These are phyloP conservation scores for Sequoia sempervirens DNA, from an alignment of 75 land plant species.

Conservation along the genomic window DNA sequence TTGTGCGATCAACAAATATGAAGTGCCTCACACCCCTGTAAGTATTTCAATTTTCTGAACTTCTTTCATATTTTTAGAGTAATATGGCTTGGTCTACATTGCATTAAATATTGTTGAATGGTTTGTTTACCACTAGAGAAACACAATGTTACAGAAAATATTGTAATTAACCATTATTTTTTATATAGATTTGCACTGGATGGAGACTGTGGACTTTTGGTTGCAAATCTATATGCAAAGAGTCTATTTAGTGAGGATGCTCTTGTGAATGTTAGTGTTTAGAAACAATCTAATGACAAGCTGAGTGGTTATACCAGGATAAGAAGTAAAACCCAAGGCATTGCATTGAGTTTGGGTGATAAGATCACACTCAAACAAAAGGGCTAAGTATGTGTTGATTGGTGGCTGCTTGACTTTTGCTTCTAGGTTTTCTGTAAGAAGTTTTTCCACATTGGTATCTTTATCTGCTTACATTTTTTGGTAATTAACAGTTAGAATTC, in stretches of 20 bases:
- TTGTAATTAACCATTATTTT: neutral
- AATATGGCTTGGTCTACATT: neutral
- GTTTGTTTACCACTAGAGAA: neutral
- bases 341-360: slow-evolving; percentile 92
- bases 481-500: no score
- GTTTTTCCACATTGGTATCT: no score
- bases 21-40: slow-evolving; percentile 91
- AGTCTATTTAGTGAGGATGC: slow-evolving; percentile 95
- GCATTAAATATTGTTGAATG: neutral
- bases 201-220: slow-evolving; percentile 86
- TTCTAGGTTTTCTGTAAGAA: neutral
- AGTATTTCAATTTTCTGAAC: slow-evolving; percentile 15
- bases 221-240: slow-evolving; percentile 90
- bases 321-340: slow-evolving; percentile 91
- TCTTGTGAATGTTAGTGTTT: slow-evolving; percentile 77
- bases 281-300: slow-evolving; percentile 81
- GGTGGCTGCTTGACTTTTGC: neutral
- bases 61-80: neutral
- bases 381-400: slow-evolving; percentile 19
- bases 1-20: slow-evolving; percentile 87
- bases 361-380: slow-evolving; percentile 93
- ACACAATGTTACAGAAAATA: neutral
- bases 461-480: no score
- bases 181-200: slow-evolving; percentile 78
- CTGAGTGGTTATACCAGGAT: slow-evolving; percentile 86